Evolutionary conservation across 345 rosid species (phyloP).

Genomic region (Syzygium aromaticum): DNA sequence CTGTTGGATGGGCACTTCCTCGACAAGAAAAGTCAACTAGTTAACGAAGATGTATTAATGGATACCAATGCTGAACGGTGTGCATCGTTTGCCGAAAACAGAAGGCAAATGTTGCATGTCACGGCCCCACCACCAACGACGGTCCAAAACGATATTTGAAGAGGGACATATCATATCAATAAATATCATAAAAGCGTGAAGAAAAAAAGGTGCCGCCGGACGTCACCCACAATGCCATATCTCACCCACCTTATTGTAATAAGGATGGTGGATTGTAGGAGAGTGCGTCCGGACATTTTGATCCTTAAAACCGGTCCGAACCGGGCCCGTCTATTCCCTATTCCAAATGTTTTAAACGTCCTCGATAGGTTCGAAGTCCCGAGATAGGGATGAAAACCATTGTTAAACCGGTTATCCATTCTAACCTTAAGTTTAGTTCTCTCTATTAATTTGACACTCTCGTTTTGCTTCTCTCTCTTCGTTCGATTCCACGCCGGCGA

Average conservation of each 20-base stretch:
- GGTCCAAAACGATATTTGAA: neutral
- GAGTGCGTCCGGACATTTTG: rapidly evolving
- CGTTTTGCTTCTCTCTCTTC: neutral
- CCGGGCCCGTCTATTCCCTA: neutral
- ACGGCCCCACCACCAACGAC: neutral
- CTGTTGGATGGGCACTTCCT: neutral
- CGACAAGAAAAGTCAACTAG: neutral
- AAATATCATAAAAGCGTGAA: neutral
- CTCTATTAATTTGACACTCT: neutral
- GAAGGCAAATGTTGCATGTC: neutral
- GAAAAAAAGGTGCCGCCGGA: neutral
- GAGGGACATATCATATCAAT: neutral
- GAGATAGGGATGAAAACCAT: neutral
- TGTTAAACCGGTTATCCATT: rapidly evolving
- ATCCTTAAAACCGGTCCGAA: rapidly evolving
- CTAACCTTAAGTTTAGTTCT: neutral
- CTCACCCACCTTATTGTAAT: neutral
- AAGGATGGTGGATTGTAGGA: neutral
- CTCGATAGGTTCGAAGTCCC: neutral
- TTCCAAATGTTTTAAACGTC: rapidly evolving
- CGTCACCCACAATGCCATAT: neutral
- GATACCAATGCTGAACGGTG: neutral
- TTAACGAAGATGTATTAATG: neutral
- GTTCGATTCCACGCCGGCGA: neutral
- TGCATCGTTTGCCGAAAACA: neutral